Conservation (phyloP, 2,329 filamentous ascomycete genomes). For the Colletotrichum spinosum region DNA sequence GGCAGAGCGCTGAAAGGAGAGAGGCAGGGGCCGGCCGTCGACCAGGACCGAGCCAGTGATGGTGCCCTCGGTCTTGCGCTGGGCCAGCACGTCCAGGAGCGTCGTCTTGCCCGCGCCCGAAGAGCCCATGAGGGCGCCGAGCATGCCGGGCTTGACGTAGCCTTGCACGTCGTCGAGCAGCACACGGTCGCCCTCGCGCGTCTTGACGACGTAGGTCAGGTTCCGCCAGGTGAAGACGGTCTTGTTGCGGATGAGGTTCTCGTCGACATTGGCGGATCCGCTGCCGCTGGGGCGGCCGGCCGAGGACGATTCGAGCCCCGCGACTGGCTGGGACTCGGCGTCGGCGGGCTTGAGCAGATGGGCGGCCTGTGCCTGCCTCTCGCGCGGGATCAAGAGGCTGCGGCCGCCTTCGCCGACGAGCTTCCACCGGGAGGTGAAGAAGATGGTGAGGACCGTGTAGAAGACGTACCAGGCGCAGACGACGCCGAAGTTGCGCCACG, state of each 20-base stretch:
- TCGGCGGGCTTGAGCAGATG: too few relatives aligned
- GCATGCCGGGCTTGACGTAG: slow-evolving; percentile 76
- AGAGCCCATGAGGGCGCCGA: slow-evolving; percentile 70
- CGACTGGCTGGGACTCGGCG: too few relatives aligned
- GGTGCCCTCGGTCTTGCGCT: slow-evolving; percentile 59
- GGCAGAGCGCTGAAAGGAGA: slow-evolving; percentile 22
- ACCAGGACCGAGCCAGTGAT: slow-evolving; percentile 40
- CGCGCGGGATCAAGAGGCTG: not conserved
- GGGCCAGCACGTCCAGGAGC: slow-evolving; percentile 74
- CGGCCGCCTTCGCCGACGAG: slow-evolving; percentile 5
- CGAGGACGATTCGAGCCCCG: not conserved
- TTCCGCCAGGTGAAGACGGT: slow-evolving; percentile 30
- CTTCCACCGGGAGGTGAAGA: slow-evolving; percentile 14
- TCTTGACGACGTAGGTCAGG: slow-evolving; percentile 23
- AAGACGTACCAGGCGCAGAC: slow-evolving; percentile 33
- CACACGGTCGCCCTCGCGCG: slow-evolving; percentile 58
- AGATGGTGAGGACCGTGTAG: slow-evolving; percentile 1
- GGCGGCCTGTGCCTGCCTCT: too few relatives aligned
- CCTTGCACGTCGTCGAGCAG: slow-evolving; percentile 75
- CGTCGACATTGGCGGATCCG: not conserved
- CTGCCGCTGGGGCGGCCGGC: not conserved
- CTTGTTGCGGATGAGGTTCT: not conserved
- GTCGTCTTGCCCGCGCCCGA: slow-evolving; percentile 45
- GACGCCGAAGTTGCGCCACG: slow-evolving; percentile 40
- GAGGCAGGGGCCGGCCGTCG: slow-evolving; percentile 16